Base-by-base conservation (phyloP, 768 basidiomycete species). In the Boletus tomentosulus region DNA sequence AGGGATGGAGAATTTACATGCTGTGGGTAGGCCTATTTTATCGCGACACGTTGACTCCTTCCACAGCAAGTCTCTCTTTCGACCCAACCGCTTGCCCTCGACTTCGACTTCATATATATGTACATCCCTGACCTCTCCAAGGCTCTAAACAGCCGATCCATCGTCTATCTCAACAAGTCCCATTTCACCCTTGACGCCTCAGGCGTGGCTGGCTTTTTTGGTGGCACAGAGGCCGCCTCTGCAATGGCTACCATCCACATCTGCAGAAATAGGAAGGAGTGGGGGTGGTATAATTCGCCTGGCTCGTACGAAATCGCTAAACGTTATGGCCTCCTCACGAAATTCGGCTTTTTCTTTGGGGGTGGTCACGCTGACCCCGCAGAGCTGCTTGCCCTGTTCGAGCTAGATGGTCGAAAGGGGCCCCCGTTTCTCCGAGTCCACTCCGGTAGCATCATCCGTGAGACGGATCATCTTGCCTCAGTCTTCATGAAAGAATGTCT, bases 211-310 rank as follows among this genome's bases (percentile, higher is more conserved):
- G 57, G 54, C 19, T 57, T 57, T 33, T 57, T 57, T 12, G 53
- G 56, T 63, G 69, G 70, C n/a, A 58, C 64, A 22, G 70, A 71
- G 42, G 70, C 70, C 12, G 57, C 65, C 28, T 60, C 70, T 3
- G 66, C 69, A n/a, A 71, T 71, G 68, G 60, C 63, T 15, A 67
- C 65, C 10, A 66, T 71, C 15, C 70, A 71, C 31, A 35, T 71
- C 16, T 65, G 59, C 46, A 50, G 55, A 44, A 57, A 67, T 6
- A 60, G 65, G 54, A 67, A 60, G 27, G 55, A 22, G 54, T 50
- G 67, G 46, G 70, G 69, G n/a, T 71, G 66, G 66, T 71, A 71
- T 48, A 71, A 71, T 43, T 68, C 68, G 3, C 69, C 69, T 22
- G 69, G 69, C 30, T 65, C 68, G 16, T 71, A 69, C 34, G 55